Conservation (phyloP, 2,329 filamentous ascomycete genomes). For the Calonectria montana region DNA sequence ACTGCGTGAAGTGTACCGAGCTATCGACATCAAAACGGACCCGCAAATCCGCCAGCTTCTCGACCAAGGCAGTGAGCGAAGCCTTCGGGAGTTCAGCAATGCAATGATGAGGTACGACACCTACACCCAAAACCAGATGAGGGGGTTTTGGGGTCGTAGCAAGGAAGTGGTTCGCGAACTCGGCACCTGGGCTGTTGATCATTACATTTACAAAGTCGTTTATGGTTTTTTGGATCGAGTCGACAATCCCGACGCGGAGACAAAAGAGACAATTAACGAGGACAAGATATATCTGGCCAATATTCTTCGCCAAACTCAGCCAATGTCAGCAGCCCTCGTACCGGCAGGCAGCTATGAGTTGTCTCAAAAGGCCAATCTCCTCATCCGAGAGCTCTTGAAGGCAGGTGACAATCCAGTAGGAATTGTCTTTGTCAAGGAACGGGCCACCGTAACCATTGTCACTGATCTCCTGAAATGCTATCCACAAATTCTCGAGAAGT, state of each 20-base stretch:
- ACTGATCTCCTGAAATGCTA: conserved; percentile 66
- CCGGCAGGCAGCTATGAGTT: conserved; percentile 46
- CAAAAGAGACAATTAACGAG: conserved; percentile 57
- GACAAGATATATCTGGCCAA: conserved; percentile 68
- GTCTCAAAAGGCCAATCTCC: conserved; percentile 67
- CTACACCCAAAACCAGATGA: conserved; percentile 66
- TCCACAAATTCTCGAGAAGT: conserved; percentile 58
- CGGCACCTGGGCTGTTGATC: conserved; percentile 76
- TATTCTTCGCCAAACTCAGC: conserved; percentile 50
- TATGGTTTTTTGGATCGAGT: conserved; percentile 44
- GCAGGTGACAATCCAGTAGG: conserved; percentile 60
- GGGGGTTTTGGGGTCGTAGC: conserved; percentile 62
- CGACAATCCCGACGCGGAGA: conserved; percentile 34
- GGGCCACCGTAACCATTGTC: conserved; percentile 70
- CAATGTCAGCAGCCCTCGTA: conserved; percentile 11
- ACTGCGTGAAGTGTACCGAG: conserved; percentile 53
- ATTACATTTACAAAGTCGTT: conserved; percentile 68
- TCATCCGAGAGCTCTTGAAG: conserved; percentile 64
- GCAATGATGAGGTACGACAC: conserved; percentile 60
- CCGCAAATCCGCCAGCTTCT: conserved; percentile 66
- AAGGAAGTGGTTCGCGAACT: conserved; percentile 65
- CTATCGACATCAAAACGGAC: conserved; percentile 69
- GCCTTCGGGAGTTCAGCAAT: conserved; percentile 50
- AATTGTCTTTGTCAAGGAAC: conserved; percentile 76
- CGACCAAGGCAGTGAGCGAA: conserved; percentile 54